Evolutionary conservation across 306 rosid genomes (phyloP).

Genomic region (Arachis stenosperma): DNA sequence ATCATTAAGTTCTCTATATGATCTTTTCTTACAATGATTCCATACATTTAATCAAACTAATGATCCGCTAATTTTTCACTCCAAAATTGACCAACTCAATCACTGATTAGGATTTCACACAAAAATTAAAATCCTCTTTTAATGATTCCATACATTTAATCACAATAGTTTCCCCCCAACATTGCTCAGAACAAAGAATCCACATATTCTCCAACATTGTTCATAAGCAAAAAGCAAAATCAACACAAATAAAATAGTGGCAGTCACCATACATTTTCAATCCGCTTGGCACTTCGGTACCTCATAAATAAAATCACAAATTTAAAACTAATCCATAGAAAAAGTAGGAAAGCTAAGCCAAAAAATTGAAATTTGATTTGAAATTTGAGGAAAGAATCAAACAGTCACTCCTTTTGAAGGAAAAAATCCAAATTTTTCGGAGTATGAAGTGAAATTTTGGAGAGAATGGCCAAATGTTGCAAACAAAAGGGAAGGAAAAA

Average conservation of each 20-base stretch:
- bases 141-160: too few relatives aligned
- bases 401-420: slow-evolving; percentile 28
- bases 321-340: background rate
- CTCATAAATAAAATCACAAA: slow-evolving; percentile 54
- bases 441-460: slow-evolving; percentile 28
- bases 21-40: slow-evolving; percentile 7
- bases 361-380: slow-evolving; percentile 21
- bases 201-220: slow-evolving; percentile 7
- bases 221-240: slow-evolving; percentile 25
- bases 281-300: slow-evolving; percentile 73
- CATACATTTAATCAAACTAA: slow-evolving; percentile 9
- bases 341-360: slow-evolving; percentile 9
- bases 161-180: background rate
- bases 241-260: slow-evolving; percentile 12
- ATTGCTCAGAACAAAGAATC: slow-evolving; percentile 8
- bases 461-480: slow-evolving; percentile 22
- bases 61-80: slow-evolving; percentile 30
- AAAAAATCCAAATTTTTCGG: slow-evolving; percentile 29
- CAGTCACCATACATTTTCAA: slow-evolving; percentile 62
- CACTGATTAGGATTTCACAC: too few relatives aligned
- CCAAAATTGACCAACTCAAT: slow-evolving; percentile 16
- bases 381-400: slow-evolving; percentile 21
- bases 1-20: slow-evolving; percentile 11
- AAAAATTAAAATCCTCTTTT: too few relatives aligned
- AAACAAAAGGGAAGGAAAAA: background rate